phyloP scores from a whole-genome alignment of 176 grass and related monocot genomes.

The Zea mays region Zm-B73-REFERENCE-NAM-5.0 NC_050101.1:154643501-154644000 shows the following conservation, averaged over 20 bases:
- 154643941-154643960: constrained; percentile 4
- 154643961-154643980: constrained; percentile 11
- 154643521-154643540: neutral
- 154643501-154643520: neutral
- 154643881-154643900: neutral
- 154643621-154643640: constrained; percentile 14
- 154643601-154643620: neutral
- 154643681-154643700: constrained; percentile 13
- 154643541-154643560: neutral
- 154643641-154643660: neutral
- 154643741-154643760: neutral
- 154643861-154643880: neutral
- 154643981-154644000: neutral
- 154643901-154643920: constrained; percentile 18
- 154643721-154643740: constrained; percentile 19
- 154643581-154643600: neutral
- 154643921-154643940: neutral
- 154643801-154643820: neutral
- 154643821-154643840: neutral
- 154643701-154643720: constrained; percentile 4
- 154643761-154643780: neutral
- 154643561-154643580: neutral
- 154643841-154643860: neutral
- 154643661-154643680: neutral
- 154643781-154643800: neutral